Evolutionary conservation across 495 filamentous ascomycete species (phyloP).

Genomic region (Daldinia loculata): DNA sequence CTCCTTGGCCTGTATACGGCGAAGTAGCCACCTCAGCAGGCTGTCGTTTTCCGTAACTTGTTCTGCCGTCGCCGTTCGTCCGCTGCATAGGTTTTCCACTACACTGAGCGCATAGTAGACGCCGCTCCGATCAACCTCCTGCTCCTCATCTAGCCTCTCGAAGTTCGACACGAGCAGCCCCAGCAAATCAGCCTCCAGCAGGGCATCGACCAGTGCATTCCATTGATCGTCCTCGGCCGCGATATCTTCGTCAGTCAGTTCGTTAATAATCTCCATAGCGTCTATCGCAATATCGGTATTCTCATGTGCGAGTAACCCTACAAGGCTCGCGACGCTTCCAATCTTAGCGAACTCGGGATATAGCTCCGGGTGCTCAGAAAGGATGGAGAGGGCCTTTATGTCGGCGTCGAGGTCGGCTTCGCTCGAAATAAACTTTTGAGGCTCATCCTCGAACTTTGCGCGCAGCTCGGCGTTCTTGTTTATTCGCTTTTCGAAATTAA

Average conservation of each 20-base stretch:
- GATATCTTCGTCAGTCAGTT: slow-evolving; percentile 95
- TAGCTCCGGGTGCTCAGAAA: slow-evolving; percentile 85
- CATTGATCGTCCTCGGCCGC: slow-evolving; percentile 84
- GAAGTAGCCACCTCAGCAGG: slow-evolving; percentile 78
- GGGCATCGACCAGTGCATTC: slow-evolving; percentile 78
- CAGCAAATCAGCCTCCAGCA: slow-evolving; percentile 84
- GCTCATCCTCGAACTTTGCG: slow-evolving; percentile 84
- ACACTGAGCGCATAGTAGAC: slow-evolving; percentile 87
- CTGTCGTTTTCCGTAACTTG: slow-evolving; percentile 72
- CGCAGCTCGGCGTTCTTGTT: slow-evolving; percentile 91
- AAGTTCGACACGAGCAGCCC: slow-evolving; percentile 86
- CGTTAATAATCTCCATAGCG: slow-evolving; percentile 86
- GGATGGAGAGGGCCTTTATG: slow-evolving; percentile 86
- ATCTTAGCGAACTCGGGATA: slow-evolving; percentile 84
- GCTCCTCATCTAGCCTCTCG: slow-evolving; percentile 77
- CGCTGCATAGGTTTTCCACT: slow-evolving; percentile 83
- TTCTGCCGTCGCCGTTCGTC: slow-evolving; percentile 67
- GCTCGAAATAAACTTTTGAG: slow-evolving; percentile 74
- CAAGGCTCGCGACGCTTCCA: slow-evolving; percentile 78
- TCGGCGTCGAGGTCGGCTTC: slow-evolving; percentile 93
- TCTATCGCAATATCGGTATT: slow-evolving; percentile 98
- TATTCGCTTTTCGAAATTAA: slow-evolving; percentile 92
- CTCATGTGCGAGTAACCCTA: slow-evolving; percentile 87
- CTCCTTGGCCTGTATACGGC: slow-evolving; percentile 58
- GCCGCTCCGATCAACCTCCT: slow-evolving; percentile 81